Conservation (phyloP, 1,284 basidiomycete species). For the Ustilago xerochloae region DNA sequence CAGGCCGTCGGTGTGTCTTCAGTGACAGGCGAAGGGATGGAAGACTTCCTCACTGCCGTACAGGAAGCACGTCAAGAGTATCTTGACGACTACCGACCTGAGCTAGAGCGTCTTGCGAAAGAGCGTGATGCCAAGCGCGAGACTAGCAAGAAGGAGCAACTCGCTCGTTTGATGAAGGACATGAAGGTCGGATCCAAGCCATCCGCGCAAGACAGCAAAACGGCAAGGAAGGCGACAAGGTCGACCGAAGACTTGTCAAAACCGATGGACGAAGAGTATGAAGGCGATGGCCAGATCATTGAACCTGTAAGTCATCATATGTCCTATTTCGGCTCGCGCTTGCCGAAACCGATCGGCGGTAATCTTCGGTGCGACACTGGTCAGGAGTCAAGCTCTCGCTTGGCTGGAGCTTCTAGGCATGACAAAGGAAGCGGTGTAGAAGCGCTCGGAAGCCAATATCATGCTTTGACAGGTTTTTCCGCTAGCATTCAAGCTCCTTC, state of each 20-base stretch:
- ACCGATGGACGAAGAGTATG: constrained; percentile 55
- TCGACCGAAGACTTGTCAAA: constrained; percentile 39
- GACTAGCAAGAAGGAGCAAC: constrained; percentile 77
- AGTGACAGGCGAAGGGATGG: constrained; percentile 90
- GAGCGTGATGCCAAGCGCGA: constrained; percentile 74
- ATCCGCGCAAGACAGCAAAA: neutral
- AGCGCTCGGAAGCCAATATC: neutral
- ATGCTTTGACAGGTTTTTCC: constrained; percentile 17
- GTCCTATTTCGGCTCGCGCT: no score
- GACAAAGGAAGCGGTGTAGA: no score
- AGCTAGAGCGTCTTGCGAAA: constrained; percentile 78
- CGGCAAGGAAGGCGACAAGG: constrained; percentile 12
- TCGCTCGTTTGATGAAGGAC: constrained; percentile 86
- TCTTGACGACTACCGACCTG: constrained; percentile 87
- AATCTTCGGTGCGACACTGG: no score
- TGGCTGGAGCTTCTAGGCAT: no score
- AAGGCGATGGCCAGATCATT: constrained; percentile 66
- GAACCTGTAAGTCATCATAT: constrained; percentile 54
- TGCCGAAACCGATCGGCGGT: no score
- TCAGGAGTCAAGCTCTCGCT: no score
- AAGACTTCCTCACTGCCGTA: constrained; percentile 90
- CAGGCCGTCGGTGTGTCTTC: constrained; percentile 96
- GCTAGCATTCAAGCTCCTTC: constrained; percentile 3
- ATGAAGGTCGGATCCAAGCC: constrained; percentile 72
- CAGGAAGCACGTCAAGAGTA: constrained; percentile 88